These are phyloP conservation scores for Cordia subcordata DNA, from an alignment of 257 asterid genomes.

Conservation along the genomic window DNA sequence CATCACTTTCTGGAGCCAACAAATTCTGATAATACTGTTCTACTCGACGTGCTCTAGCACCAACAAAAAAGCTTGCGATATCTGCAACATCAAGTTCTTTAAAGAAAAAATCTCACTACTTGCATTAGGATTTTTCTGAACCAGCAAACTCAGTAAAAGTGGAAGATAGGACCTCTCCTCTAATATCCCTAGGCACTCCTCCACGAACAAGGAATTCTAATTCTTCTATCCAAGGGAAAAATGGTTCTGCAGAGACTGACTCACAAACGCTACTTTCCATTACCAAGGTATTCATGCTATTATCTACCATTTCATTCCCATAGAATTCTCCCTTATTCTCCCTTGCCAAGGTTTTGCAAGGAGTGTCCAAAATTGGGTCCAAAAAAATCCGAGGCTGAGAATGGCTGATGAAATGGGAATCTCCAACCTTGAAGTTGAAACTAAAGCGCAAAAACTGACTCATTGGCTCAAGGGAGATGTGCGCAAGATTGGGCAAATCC, in stretches of 20 bases:
- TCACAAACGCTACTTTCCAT: slow-evolving; percentile 25
- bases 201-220: slow-evolving; percentile 78
- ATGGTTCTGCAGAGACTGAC: slow-evolving; percentile 28
- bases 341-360: too few relatives aligned
- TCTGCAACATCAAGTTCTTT: slow-evolving; percentile 48
- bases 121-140: neutral
- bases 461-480: too few relatives aligned
- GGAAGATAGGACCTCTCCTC: slow-evolving; percentile 73
- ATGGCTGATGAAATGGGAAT: too few relatives aligned
- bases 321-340: slow-evolving; percentile 24
- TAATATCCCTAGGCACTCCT: slow-evolving; percentile 88
- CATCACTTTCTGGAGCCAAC: slow-evolving; percentile 48
- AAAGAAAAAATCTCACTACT: slow-evolving; percentile 1
- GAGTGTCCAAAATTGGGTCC: too few relatives aligned
- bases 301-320: slow-evolving; percentile 28
- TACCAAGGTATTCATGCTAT: slow-evolving; percentile 30
- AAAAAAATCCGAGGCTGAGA: too few relatives aligned
- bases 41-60: slow-evolving; percentile 75
- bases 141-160: slow-evolving; percentile 8
- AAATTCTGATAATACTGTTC: slow-evolving; percentile 73
- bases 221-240: slow-evolving; percentile 69
- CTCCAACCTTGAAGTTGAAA: too few relatives aligned
- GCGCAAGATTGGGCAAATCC: too few relatives aligned
- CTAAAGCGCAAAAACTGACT: too few relatives aligned
- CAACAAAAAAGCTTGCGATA: slow-evolving; percentile 95